Base-by-base conservation (phyloP, 2,329 filamentous ascomycete species). In the Microascus cirrosus region DNA sequence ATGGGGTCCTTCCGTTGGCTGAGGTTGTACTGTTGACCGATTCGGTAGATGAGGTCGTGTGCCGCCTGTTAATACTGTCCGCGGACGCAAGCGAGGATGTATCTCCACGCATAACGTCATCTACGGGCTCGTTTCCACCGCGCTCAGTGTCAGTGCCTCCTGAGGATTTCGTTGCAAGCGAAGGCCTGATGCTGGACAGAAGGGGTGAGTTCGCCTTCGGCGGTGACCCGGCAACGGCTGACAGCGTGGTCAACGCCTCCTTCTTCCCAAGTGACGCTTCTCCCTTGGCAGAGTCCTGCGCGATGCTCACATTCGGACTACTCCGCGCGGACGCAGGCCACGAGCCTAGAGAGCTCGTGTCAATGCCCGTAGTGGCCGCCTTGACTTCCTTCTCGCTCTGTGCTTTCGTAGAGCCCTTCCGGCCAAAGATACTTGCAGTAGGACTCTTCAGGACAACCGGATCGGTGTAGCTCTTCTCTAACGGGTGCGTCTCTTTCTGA, bases 401-500 rank as follows among this genome's bases (percentile, higher is more conserved):
- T 11, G 55, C 35, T 60, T 72, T 78, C 35, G 64, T 61, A 22
- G 67, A 70, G 8, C 74, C 61, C 62, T 76, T 83, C 48, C 80
- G 73, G 20, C 78, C 74, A 65, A 82, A 81, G 2, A 81, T 70
- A 1, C 78, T 74, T 0, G 72, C 69, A 6, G 71, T 61, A 15
- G 66, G 61, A 25, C 66, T 61, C 36, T 64, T 65, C 36, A 63
- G 48, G 36, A 82, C 78, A 18, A 70, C 59, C 2, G 80, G 77
- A 28, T 77, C 66, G 56, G 72, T 81, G 55, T 80, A 71, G 60
- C 77, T 83, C 71, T 83, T 85, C 62, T 84, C 83, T 8, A 81
- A 64, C 0, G 74, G 69, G 0, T 50, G 50, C 15, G 60, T 58
- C 5, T 53, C 54, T 42, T 61, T 56, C 20, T 55, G 55, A n/a